phyloP scores from a whole-genome alignment of 78 protist genomes.

The Dictyostelium citrinum region DNA sequence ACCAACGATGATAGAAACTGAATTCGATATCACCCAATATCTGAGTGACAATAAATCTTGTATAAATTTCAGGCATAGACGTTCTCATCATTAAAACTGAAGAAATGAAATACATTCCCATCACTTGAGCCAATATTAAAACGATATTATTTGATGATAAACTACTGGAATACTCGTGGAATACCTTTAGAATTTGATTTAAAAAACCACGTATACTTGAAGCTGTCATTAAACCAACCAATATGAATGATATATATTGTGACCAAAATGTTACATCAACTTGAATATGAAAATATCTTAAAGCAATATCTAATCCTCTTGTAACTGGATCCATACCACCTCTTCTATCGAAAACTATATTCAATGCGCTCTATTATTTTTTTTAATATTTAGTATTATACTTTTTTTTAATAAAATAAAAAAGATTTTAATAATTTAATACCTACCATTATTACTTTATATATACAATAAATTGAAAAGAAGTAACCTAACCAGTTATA shows the following conservation, averaged over 20 bases:
- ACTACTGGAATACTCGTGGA: constrained; percentile 74
- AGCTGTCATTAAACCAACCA: constrained; percentile 87
- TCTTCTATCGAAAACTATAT: constrained; percentile 85
- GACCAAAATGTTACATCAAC: constrained; percentile 88
- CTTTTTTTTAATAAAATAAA: background rate
- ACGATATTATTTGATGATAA: constrained; percentile 78
- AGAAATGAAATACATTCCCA: constrained; percentile 93
- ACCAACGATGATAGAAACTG: constrained; percentile 90
- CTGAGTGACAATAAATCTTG: constrained; percentile 68
- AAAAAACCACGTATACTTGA: constrained; percentile 89
- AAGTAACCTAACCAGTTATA: constrained; percentile 87
- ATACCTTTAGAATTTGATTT: constrained; percentile 86
- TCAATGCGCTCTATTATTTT: constrained; percentile 55
- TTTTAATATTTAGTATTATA: background rate
- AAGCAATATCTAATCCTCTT: constrained; percentile 62
- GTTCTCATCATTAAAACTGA: constrained; percentile 89
- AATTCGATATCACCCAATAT: constrained; percentile 87
- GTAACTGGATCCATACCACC: constrained; percentile 86
- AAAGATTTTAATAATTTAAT: background rate
- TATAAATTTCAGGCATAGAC: constrained; percentile 80
- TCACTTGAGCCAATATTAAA: constrained; percentile 86
- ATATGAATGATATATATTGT: constrained; percentile 82
- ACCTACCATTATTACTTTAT: constrained; percentile 88
- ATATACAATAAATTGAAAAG: constrained; percentile 87
- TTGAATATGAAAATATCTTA: constrained; percentile 72